phyloP scores from a whole-genome alignment of 78 protist genomes.

The Dictyostelium capitatum region DNA sequence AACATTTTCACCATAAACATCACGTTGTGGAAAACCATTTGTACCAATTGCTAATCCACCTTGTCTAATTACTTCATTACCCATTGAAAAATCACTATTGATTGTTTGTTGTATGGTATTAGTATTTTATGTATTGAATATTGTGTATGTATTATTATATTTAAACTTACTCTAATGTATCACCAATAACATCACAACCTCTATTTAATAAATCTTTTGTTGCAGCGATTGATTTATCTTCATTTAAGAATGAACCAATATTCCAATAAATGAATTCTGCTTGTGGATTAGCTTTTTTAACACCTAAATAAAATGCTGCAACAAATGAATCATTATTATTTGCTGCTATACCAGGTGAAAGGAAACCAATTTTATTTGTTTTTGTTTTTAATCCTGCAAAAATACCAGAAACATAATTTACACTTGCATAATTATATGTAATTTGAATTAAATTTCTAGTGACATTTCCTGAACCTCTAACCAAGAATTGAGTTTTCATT shows the following conservation, averaged over 20 bases:
- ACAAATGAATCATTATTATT: conserved; percentile 15
- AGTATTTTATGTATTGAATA: too few species aligned
- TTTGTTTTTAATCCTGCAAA: conserved; percentile 30
- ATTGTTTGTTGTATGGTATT: too few species aligned
- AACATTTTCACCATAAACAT: conserved; percentile 47
- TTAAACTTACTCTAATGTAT: conserved; percentile 10
- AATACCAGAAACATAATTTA: conserved; percentile 30
- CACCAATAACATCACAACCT: conserved; percentile 3
- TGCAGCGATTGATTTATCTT: conserved; percentile 24
- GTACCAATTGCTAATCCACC: conserved; percentile 40
- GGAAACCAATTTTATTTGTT: conserved; percentile 12
- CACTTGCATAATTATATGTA: background rate
- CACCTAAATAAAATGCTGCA: conserved; percentile 19
- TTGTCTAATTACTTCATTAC: background rate
- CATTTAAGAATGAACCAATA: conserved; percentile 1
- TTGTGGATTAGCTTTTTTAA: background rate
- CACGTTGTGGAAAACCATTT: conserved; percentile 31
- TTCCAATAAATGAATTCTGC: background rate
- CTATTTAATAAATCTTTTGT: background rate
- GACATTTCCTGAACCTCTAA: background rate
- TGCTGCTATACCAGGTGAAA: background rate
- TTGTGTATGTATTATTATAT: too few species aligned
- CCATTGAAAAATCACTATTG: conserved; percentile 27
- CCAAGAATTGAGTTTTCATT: background rate
- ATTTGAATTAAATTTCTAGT: background rate